A percentile compares a stretch with the other conserved stretches of the same genome.
These are phyloP conservation scores for Datura wrightii DNA, from an alignment of 257 asterid species.

Conservation along the genomic window DNA sequence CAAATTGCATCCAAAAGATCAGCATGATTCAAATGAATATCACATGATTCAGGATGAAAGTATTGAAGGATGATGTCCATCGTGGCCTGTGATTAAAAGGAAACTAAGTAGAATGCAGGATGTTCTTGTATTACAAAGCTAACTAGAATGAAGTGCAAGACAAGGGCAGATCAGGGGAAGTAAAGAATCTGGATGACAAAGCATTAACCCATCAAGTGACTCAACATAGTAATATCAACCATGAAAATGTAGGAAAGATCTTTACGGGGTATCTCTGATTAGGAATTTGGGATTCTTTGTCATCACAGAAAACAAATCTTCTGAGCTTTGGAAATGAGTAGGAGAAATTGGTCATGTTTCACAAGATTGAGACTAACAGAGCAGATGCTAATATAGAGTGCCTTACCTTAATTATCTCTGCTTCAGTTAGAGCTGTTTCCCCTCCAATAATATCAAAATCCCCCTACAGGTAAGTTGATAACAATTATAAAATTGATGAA, in stretches of 20 bases:
- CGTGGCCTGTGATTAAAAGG: constrained; percentile 57
- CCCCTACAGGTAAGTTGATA: constrained; percentile 55
- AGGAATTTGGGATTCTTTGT: constrained; percentile 17
- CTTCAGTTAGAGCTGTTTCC: constrained; percentile 84
- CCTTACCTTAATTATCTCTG: constrained; percentile 87
- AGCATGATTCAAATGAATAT: constrained; percentile 88
- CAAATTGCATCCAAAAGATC: constrained; percentile 91
- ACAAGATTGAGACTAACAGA: constrained; percentile 18
- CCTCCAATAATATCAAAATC: constrained; percentile 98
- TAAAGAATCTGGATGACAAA: constrained; percentile 7
- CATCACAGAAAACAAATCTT: background rate
- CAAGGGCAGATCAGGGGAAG: constrained; percentile 9
- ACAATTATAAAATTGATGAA: constrained; percentile 8
- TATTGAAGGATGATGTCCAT: constrained; percentile 71
- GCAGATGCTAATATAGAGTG: constrained; percentile 28
- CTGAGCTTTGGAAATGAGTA: constrained; percentile 8
- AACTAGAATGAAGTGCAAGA: constrained; percentile 22
- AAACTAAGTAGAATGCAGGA: background rate
- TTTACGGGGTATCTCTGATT: background rate
- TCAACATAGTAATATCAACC: constrained; percentile 2
- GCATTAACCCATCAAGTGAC: constrained; percentile 8
- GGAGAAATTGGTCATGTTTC: background rate
- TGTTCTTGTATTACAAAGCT: background rate
- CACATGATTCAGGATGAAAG: constrained; percentile 78
- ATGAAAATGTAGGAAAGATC: constrained; percentile 13